These are phyloP conservation scores for Lagenaria siceraria DNA, from an alignment of 306 rosid genomes.

Conservation along the genomic window DNA sequence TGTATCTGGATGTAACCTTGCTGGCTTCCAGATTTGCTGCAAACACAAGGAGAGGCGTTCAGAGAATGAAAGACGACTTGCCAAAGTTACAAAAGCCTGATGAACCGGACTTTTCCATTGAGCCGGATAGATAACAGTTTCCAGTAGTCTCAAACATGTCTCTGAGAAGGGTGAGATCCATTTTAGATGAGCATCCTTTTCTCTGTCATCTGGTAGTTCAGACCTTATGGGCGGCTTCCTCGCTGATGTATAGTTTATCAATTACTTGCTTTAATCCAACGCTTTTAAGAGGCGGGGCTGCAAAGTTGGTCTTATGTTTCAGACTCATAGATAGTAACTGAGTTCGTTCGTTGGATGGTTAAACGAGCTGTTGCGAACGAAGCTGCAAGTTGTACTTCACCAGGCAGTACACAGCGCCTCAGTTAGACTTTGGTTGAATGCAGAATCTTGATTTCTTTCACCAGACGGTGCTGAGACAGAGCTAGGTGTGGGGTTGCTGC, in stretches of 20 bases:
- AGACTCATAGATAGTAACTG: neutral
- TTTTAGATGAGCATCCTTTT: neutral
- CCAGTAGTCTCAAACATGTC: neutral
- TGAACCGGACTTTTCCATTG: slow-evolving; percentile 80
- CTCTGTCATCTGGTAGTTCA: neutral
- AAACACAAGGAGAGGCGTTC: slow-evolving; percentile 76
- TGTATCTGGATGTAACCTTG: slow-evolving; percentile 66
- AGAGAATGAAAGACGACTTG: slow-evolving; percentile 70
- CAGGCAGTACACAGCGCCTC: neutral
- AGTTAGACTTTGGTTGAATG: neutral
- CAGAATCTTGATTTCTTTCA: neutral
- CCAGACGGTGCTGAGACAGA: neutral
- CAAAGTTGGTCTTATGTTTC: neutral
- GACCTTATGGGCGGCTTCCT: neutral
- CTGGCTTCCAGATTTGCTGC: slow-evolving; percentile 94
- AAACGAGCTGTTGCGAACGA: neutral
- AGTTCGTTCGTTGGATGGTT: neutral
- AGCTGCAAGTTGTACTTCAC: neutral
- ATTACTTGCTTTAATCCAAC: neutral
- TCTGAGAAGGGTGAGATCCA: neutral
- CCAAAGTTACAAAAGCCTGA: slow-evolving; percentile 78
- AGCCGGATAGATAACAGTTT: slow-evolving; percentile 37
- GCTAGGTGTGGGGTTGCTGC: neutral
- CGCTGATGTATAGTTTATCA: neutral
- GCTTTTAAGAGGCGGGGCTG: neutral